Evolutionary conservation across 2,329 filamentous ascomycete species (phyloP).

Genomic region (Ceratocystis eucalypticola): DNA sequence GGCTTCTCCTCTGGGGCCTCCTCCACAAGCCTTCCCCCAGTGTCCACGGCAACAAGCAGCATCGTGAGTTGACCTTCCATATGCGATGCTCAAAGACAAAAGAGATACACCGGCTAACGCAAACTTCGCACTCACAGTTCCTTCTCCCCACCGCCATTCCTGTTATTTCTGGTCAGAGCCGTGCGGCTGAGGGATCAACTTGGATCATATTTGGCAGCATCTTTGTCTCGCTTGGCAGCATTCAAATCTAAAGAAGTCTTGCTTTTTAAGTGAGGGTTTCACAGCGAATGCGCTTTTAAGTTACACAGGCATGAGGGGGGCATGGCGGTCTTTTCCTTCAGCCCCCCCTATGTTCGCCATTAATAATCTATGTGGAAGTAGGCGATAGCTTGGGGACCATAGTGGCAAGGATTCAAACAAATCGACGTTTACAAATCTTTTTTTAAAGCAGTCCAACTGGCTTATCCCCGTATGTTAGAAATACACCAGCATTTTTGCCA

Average conservation of each 20-base stretch:
- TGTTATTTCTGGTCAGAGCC: constrained; percentile 10
- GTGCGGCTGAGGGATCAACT: neutral
- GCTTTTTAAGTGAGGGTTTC: neutral
- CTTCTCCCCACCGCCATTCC: neutral
- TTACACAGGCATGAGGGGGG: no score
- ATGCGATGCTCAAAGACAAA: no score
- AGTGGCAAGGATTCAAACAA: no score
- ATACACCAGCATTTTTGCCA: no score
- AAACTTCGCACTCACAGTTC: neutral
- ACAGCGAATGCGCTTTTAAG: no score
- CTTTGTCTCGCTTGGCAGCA: neutral
- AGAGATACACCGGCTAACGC: neutral
- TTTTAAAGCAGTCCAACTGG: no score
- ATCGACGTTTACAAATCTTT: no score
- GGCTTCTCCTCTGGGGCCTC: constrained; percentile 3
- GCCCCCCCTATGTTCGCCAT: no score
- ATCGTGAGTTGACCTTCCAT: neutral
- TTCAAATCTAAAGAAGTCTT: neutral
- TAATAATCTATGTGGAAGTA: no score
- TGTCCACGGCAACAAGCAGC: neutral
- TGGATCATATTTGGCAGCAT: constrained; percentile 7
- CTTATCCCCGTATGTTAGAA: no score
- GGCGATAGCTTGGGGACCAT: no score
- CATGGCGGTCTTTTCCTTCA: no score
- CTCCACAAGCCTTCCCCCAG: neutral